A percentile compares a stretch with the other conserved stretches of the same genome.
Evolutionary conservation across 78 protist genomes (phyloP).

Genomic region (Dictyostelium capitatum): DNA sequence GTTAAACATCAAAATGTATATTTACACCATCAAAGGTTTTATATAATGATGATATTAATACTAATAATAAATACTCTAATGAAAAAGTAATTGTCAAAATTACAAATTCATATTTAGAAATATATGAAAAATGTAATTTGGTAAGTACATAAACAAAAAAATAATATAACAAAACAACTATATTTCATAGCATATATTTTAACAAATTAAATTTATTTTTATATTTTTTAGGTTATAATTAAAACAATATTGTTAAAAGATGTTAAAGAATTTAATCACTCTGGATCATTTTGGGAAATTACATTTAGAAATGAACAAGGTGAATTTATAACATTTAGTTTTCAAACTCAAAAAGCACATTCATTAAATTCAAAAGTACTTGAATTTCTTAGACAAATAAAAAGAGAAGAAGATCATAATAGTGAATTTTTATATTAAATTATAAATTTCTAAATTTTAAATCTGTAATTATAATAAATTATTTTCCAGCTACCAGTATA

Average conservation of each 20-base stretch:
- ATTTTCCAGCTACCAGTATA: no score
- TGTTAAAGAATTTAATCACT: slow-evolving; percentile 2
- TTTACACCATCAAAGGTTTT: no score
- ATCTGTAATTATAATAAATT: no score
- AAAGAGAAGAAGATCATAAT: slow-evolving; percentile 9
- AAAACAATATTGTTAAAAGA: slow-evolving; percentile 10
- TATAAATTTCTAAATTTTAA: background rate
- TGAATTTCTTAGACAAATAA: slow-evolving; percentile 5
- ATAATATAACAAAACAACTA: background rate
- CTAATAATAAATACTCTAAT: background rate
- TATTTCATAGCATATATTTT: no score
- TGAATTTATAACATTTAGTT: background rate
- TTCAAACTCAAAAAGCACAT: slow-evolving; percentile 3
- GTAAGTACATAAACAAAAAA: background rate
- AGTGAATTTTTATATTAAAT: slow-evolving; percentile 6
- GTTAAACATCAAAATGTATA: no score
- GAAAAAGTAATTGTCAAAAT: slow-evolving; percentile 6
- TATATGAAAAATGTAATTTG: background rate
- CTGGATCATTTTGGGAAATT: slow-evolving; percentile 3
- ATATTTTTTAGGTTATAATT: background rate
- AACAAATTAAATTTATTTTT: no score
- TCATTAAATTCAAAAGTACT: background rate
- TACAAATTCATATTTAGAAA: slow-evolving; percentile 1
- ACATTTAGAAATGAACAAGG: background rate
- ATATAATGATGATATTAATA: no score